These are phyloP conservation scores for Daldinia bambusicola DNA, from an alignment of 495 filamentous ascomycete genomes.

Conservation along the genomic window DNA sequence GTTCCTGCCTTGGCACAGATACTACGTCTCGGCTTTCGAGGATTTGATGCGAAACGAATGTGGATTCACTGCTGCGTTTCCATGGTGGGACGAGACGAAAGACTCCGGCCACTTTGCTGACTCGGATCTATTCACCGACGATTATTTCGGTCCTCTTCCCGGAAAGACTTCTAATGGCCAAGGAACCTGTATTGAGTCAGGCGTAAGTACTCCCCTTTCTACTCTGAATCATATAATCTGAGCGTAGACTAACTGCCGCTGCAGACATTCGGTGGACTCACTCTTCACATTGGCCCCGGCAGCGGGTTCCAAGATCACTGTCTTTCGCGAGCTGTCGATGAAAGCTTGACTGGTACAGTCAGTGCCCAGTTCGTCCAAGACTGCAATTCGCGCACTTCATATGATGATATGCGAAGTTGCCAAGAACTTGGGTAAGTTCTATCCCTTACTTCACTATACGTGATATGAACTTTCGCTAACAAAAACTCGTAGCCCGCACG, in stretches of 20 bases:
- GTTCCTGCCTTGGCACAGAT: conserved; percentile 57
- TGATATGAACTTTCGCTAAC: conserved; percentile 16
- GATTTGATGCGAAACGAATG: conserved; percentile 54
- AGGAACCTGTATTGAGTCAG: conserved; percentile 45
- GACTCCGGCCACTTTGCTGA: conserved; percentile 49
- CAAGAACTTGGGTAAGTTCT: conserved; percentile 47
- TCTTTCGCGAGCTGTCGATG: conserved; percentile 47
- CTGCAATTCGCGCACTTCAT: conserved; percentile 44
- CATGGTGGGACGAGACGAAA: conserved; percentile 58
- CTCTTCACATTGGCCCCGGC: conserved; percentile 53
- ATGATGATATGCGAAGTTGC: conserved; percentile 47
- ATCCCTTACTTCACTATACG: background rate
- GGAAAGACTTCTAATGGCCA: conserved; percentile 50
- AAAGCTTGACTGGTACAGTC: conserved; percentile 44
- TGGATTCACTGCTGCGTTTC: conserved; percentile 50
- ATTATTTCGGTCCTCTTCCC: conserved; percentile 47
- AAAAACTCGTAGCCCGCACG: conserved; percentile 32
- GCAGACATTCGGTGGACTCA: conserved; percentile 49
- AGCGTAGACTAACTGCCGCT: conserved; percentile 23
- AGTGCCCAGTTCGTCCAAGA: conserved; percentile 44
- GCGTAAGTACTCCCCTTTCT: conserved; percentile 34
- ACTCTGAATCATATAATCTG: background rate
- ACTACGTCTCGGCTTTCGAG: conserved; percentile 53
- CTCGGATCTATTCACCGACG: conserved; percentile 49
- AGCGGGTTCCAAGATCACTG: conserved; percentile 44